Evolutionary conservation across 306 rosid genomes (phyloP), one percentile per base, ranked within the genome.

Genomic region (Calophaca sinica): DNA sequence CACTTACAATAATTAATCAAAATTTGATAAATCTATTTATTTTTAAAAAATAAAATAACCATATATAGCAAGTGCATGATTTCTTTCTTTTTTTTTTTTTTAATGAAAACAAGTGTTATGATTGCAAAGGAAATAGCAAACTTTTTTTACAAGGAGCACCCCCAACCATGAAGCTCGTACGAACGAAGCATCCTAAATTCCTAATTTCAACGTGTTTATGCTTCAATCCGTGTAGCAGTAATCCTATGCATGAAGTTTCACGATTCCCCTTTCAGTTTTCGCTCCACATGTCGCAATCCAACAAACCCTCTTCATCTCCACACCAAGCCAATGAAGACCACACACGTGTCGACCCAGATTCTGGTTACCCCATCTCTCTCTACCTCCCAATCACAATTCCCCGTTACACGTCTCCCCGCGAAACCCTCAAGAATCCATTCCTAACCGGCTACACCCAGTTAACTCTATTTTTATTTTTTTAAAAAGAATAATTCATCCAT

Each of bases 391-490:
- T 51, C 15, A 8, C 41, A 14, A 31, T 5, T 31, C 36, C 10
- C 33, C 7, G 1, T 46, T 46, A 6, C 12, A 26, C 28, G 64
- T 15, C 12, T 42, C 46, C 38, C 84, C 80, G 35, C n/a, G 32
- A 68, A 66, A 32, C 53, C 26, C 33, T 68, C 49, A 55, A 6
- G 5, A 63, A 41, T 32, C 36, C 46, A 49, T 33, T 48, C 36
- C 0, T 15, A 7, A 74, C 76, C 57, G 53, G 76, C 80, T 63
- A 54, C 53, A 57, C 41, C 76, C 71, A 6, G 67, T 68, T 10
- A 60, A 8, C 44, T 7, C 11, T 7, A 12, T 35, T 35, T 5
- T 49, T 10, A n/a, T 1, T 31, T 36, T 10, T 5, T 31, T 28
- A 15, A 9, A 62, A n/a, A 2, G 0, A 9, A 45, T 45, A 14